phyloP scores from a whole-genome alignment of 2,329 filamentous ascomycete species.

The Fusarium burgessii region DNA sequence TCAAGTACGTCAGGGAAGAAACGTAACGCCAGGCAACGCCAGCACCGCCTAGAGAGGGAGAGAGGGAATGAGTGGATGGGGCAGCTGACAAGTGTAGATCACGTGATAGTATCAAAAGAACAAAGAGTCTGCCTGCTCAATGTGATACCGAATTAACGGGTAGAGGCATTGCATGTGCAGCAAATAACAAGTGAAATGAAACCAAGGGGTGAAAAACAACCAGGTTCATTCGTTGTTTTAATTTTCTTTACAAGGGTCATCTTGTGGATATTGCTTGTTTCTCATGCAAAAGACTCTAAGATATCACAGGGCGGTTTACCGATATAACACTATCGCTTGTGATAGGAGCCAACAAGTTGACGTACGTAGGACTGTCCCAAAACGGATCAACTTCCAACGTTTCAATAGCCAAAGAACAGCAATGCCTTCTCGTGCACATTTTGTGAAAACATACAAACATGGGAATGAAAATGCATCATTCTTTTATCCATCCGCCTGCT shows the following conservation, averaged over 20 bases:
- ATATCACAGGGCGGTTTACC: neutral
- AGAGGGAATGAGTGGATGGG: slow-evolving; percentile 36
- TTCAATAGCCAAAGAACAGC: neutral
- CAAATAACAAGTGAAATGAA: neutral
- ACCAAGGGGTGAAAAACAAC: neutral
- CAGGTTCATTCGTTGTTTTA: neutral
- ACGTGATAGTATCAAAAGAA: slow-evolving; percentile 40
- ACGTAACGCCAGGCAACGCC: slow-evolving; percentile 48
- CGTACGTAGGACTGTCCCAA: neutral
- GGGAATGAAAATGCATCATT: slow-evolving; percentile 7
- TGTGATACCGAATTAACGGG: neutral
- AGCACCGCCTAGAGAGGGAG: slow-evolving; percentile 37
- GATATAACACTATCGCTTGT: slow-evolving; percentile 7
- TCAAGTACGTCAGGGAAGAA: slow-evolving; percentile 54
- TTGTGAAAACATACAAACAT: neutral
- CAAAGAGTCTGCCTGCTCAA: slow-evolving; percentile 16
- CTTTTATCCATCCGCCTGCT: neutral
- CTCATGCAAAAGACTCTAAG: neutral
- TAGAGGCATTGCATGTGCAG: slow-evolving; percentile 12
- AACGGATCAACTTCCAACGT: neutral
- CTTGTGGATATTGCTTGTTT: neutral
- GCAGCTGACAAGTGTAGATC: slow-evolving; percentile 43
- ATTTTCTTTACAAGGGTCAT: neutral
- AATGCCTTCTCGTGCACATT: neutral
- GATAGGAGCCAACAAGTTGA: slow-evolving; percentile 5